Conservation (phyloP, 345 rosid species). For the Euclidium syriacum region DNA sequence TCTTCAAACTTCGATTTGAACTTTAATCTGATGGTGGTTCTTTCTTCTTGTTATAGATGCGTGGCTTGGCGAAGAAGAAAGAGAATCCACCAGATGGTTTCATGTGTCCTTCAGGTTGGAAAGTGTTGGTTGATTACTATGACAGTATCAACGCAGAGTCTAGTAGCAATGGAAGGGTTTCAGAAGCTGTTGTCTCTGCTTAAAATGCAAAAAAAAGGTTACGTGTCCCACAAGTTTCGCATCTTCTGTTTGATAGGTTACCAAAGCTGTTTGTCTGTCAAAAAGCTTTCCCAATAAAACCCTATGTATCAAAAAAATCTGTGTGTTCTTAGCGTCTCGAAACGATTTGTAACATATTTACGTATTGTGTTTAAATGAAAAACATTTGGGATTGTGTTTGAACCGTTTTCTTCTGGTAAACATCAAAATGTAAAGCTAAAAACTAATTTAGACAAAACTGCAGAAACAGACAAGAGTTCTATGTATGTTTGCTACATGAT, state of each 20-base stretch:
- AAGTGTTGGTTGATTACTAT: slow-evolving; percentile 83
- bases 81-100: slow-evolving; percentile 94
- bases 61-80: slow-evolving; percentile 81
- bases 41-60: slow-evolving; percentile 50
- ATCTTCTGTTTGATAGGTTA: not conserved
- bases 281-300: slow-evolving; percentile 13
- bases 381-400: not conserved
- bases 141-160: slow-evolving; percentile 47
- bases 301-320: not conserved
- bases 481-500: not conserved
- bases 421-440: not conserved
- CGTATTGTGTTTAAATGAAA: not conserved
- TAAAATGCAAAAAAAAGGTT: slow-evolving; percentile 15
- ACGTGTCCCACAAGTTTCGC: not conserved
- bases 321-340: slow-evolving; percentile 8
- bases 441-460: not conserved
- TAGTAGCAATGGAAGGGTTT: slow-evolving; percentile 42
- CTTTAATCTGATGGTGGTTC: not conserved
- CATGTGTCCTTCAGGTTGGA: slow-evolving; percentile 97
- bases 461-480: not conserved
- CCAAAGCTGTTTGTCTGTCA: not conserved
- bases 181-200: slow-evolving; percentile 55
- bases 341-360: slow-evolving; percentile 18
- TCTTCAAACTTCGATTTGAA: not conserved
- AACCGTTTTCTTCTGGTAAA: not conserved